Percentiles rank a stretch among this genome's conserved stretches.
Evolutionary conservation across 225 moss, liverwort and hornwort species (phyloP).

Genomic region (Climacium dendroides): DNA sequence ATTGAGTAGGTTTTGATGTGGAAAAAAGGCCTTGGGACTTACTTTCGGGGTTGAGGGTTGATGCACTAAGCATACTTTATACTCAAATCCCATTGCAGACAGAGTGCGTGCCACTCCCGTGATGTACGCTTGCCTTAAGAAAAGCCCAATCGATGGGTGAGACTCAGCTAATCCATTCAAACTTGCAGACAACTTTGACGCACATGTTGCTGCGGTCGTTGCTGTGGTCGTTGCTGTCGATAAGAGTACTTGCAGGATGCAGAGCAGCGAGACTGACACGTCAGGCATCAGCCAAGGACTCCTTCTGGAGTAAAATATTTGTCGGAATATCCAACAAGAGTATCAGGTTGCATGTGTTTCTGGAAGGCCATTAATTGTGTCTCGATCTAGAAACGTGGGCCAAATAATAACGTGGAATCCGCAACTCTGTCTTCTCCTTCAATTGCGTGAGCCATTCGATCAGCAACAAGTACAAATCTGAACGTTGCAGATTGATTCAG

Average conservation of each 20-base stretch:
- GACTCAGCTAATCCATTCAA: no score
- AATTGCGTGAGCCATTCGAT: neutral
- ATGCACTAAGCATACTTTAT: no score
- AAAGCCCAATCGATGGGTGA: no score
- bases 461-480: neutral
- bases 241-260: no score
- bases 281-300: neutral
- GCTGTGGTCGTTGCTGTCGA: neutral
- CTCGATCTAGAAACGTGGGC: neutral
- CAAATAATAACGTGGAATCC: no score
- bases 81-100: neutral
- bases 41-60: no score
- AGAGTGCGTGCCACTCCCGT: no score
- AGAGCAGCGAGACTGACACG: neutral
- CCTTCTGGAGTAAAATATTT: neutral
- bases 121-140: neutral
- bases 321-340: neutral
- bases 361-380: neutral
- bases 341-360: neutral
- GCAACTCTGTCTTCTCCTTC: neutral
- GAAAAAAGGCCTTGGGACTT: no score
- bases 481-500: neutral
- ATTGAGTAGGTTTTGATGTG: no score
- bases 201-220: neutral
- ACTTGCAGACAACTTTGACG: neutral